Evolutionary conservation across 2,329 filamentous ascomycete genomes (phyloP).

Genomic region (Colletotrichum phormii): DNA sequence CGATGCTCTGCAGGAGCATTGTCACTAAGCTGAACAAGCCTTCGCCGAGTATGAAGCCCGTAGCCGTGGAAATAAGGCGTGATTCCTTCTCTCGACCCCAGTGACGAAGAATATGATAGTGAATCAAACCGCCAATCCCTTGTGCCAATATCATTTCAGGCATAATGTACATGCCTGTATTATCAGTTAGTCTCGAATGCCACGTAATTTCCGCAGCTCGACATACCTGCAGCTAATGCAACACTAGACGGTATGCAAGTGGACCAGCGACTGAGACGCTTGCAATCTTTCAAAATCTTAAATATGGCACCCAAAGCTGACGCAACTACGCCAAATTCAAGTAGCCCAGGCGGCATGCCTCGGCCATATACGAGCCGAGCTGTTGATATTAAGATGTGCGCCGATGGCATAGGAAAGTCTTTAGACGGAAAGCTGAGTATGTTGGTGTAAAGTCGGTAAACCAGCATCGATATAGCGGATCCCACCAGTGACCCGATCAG

Average conservation of each 20-base stretch:
- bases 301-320: neutral
- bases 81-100: neutral
- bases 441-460: conserved; percentile 2
- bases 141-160: neutral
- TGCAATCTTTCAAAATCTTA: neutral
- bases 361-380: neutral
- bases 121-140: neutral
- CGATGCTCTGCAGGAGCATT: neutral
- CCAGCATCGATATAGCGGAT: neutral
- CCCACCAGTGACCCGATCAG: neutral
- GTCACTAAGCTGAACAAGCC: neutral
- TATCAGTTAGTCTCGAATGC: neutral
- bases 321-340: neutral
- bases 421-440: neutral
- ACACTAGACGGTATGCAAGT: neutral
- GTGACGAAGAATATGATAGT: neutral
- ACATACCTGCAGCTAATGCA: conserved; percentile 9
- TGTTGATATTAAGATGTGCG: neutral
- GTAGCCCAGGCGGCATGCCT: neutral
- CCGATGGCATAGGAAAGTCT: conserved; percentile 6
- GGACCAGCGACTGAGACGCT: neutral
- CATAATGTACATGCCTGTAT: neutral
- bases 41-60: neutral
- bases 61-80: neutral
- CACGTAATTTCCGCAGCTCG: neutral